These are phyloP conservation scores for Boletus speciosus DNA, from an alignment of 768 basidiomycete species.

Conservation along the genomic window DNA sequence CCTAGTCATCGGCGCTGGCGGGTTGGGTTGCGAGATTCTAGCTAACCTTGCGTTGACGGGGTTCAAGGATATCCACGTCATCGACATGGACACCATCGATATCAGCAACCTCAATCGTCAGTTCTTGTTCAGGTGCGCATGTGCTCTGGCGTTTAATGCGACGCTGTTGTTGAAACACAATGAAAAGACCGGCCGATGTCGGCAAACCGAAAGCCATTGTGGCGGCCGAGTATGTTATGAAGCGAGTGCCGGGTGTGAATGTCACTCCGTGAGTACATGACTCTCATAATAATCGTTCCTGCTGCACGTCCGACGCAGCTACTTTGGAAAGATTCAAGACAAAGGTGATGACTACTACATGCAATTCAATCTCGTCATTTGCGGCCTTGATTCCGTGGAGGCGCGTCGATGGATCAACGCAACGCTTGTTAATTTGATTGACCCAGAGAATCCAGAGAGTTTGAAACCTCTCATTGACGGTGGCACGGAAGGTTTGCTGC, in stretches of 20 bases:
- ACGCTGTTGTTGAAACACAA: not conserved
- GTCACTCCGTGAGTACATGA: slow-evolving; percentile 81
- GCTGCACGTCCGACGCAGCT: slow-evolving; percentile 45
- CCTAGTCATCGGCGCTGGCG: slow-evolving; percentile 96
- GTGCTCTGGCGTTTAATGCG: not conserved
- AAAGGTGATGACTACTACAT: slow-evolving; percentile 93
- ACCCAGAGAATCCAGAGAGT: slow-evolving; percentile 88
- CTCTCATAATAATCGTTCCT: not conserved
- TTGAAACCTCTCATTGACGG: slow-evolving; percentile 97
- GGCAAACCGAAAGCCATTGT: slow-evolving; percentile 91
- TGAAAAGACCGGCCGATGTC: slow-evolving; percentile 76
- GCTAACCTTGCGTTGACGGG: slow-evolving; percentile 94
- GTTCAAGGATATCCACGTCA: slow-evolving; percentile 98
- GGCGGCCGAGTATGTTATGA: slow-evolving; percentile 97
- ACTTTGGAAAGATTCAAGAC: slow-evolving; percentile 97
- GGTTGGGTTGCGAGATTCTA: slow-evolving; percentile 95
- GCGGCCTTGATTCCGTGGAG: slow-evolving; percentile 95
- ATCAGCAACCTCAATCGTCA: slow-evolving; percentile 98
- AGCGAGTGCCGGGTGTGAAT: slow-evolving; percentile 90
- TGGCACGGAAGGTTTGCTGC: slow-evolving; percentile 83
- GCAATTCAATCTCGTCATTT: slow-evolving; percentile 96
- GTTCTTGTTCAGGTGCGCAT: slow-evolving; percentile 85
- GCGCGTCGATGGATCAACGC: slow-evolving; percentile 99
- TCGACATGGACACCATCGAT: slow-evolving; percentile 99
- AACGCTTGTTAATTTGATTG: slow-evolving; percentile 91